These are phyloP conservation scores for Linaria vulgaris DNA, from an alignment of 257 asterid species.

Conservation along the genomic window DNA sequence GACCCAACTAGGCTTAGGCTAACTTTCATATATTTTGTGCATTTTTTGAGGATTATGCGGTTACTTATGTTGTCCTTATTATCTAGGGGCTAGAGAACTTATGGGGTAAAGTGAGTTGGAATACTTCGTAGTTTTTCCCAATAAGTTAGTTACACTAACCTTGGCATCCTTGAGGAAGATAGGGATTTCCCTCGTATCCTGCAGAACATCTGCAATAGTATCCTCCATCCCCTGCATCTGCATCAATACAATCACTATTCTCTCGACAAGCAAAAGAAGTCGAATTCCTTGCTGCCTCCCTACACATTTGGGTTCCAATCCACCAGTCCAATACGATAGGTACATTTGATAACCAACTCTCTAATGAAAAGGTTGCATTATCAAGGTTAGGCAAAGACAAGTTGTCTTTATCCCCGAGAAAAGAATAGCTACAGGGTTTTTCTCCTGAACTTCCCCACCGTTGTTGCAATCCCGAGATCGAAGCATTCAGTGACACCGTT, in stretches of 20 bases:
- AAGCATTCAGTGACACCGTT: constrained; percentile 16
- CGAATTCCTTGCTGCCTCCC: constrained; percentile 5
- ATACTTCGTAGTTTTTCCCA: no score
- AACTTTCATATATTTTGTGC: no score
- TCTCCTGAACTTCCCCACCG: constrained; percentile 8
- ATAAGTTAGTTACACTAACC: constrained; percentile 18
- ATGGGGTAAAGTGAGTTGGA: no score
- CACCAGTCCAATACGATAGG: constrained; percentile 30
- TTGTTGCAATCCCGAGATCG: constrained; percentile 22
- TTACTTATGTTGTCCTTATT: no score
- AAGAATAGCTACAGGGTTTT: constrained; percentile 26
- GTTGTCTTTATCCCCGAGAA: constrained; percentile 23
- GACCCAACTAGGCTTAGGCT: no score
- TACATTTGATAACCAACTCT: constrained; percentile 3
- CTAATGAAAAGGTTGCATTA: background rate
- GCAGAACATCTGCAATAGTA: constrained; percentile 22
- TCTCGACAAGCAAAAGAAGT: constrained; percentile 2
- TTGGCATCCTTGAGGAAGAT: constrained; percentile 28
- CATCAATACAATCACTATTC: constrained; percentile 24
- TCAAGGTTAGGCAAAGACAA: constrained; percentile 25
- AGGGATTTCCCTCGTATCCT: constrained; percentile 33
- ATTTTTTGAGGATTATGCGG: no score
- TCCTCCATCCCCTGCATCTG: constrained; percentile 25
- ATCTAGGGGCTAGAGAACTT: no score
- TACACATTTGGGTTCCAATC: constrained; percentile 25